phyloP scores from a whole-genome alignment of 2,329 filamentous ascomycete genomes.

The Scopulariopsis brevicaulis region DNA sequence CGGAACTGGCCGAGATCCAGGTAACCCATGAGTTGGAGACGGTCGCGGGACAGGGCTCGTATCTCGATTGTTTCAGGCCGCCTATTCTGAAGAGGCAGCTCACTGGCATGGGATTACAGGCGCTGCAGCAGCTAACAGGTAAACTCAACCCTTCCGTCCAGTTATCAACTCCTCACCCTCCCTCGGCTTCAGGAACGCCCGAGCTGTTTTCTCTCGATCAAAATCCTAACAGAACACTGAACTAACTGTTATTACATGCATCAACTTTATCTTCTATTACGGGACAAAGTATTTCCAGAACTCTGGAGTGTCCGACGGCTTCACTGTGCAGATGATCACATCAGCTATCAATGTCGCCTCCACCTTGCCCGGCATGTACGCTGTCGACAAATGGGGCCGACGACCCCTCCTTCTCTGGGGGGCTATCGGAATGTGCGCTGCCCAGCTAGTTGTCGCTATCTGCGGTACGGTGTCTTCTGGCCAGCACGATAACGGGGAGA shows the following conservation, averaged over 20 bases:
- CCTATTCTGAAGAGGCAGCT: conserved; percentile 37
- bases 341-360: conserved; percentile 24
- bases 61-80: conserved; percentile 32
- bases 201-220: conserved; percentile 4
- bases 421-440: conserved; percentile 46
- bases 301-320: conserved; percentile 22
- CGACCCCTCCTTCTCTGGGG: conserved; percentile 54
- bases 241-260: conserved; percentile 7
- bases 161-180: neutral
- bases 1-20: conserved; percentile 46
- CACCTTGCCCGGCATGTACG: conserved; percentile 23
- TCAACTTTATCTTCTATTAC: conserved; percentile 22
- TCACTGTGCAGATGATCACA: conserved; percentile 25
- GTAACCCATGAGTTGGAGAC: conserved; percentile 49
- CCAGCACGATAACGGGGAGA: conserved; percentile 29
- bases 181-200: neutral
- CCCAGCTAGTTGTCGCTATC: conserved; percentile 49
- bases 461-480: conserved; percentile 42
- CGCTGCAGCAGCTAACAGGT: conserved; percentile 40
- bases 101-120: conserved; percentile 48
- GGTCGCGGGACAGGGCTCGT: conserved; percentile 28
- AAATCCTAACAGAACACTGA: conserved; percentile 19
- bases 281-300: conserved; percentile 27
- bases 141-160: neutral
- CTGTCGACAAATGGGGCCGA: conserved; percentile 27